Evolutionary conservation across 345 rosid species (phyloP).

Genomic region (Mercurialis annua): DNA sequence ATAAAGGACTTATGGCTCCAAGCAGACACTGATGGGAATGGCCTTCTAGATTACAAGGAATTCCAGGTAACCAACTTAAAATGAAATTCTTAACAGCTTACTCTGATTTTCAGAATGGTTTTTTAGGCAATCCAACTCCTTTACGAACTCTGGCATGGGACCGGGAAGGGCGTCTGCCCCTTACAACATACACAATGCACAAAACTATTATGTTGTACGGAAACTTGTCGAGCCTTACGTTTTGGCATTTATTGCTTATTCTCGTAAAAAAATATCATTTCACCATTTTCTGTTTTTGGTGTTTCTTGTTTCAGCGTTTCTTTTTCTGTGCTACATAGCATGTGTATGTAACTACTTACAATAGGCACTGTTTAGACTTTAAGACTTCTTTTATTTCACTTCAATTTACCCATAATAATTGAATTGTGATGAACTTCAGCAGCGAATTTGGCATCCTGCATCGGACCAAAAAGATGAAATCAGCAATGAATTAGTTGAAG

Average conservation of each 20-base stretch:
- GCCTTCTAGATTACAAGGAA: constrained; percentile 66
- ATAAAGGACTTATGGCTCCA: constrained; percentile 72
- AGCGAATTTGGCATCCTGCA: constrained; percentile 67
- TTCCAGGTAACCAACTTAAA: constrained; percentile 59
- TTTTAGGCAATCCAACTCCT: constrained; percentile 1
- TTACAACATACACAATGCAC: not conserved
- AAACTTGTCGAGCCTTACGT: too few relatives aligned
- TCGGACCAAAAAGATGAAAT: constrained; percentile 48
- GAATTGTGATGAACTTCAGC: constrained; percentile 43
- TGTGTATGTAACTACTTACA: not conserved
- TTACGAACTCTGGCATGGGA: constrained; percentile 1
- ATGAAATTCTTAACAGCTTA: not conserved
- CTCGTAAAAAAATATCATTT: too few relatives aligned
- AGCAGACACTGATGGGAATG: constrained; percentile 79
- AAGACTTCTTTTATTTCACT: not conserved
- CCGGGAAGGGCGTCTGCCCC: constrained; percentile 1
- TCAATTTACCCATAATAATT: constrained; percentile 3
- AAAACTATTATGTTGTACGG: too few relatives aligned
- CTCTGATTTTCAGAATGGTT: not conserved
- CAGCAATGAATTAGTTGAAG: constrained; percentile 19
- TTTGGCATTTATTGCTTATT: too few relatives aligned
- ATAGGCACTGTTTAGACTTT: not conserved
- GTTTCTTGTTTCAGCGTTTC: too few relatives aligned
- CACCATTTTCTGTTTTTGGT: too few relatives aligned
- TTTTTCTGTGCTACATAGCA: too few relatives aligned